Evolutionary conservation across 2,329 filamentous ascomycete genomes (phyloP), one percentile per base, ranked within the genome.

Genomic region (Cyphellophora europaea): DNA sequence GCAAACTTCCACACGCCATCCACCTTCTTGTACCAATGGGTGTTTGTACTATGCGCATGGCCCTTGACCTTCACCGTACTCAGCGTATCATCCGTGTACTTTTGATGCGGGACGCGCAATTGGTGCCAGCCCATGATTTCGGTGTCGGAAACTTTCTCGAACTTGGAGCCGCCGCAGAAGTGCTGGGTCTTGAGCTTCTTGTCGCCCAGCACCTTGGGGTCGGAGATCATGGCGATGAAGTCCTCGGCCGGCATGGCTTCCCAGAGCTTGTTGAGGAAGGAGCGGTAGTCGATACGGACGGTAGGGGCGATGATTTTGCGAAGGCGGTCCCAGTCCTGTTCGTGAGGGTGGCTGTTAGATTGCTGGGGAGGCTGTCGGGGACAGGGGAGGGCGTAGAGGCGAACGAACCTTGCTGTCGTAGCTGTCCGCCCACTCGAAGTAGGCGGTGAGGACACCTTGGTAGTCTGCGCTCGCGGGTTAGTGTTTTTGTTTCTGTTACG

Each of bases 211-310:
- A 80, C 74, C 2, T 63, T 56, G 13, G 61, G 57, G 50, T 67
- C 63, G 16, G 71, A 72, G 46, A 76, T 61, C 72, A 79, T 77
- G 43, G 56, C 50, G 52, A 79, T 60, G 58, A 69, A 80, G n/a
- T 78, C 72, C 3, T 71, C 65, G 1, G 72, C 71, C 2, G 71
- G 62, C 72, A 79, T 77, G 32, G 67, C 63, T 32, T 72, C 67
- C 74, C 74, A 79, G 37, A 71, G 54, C 51, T 70, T 70, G 54
- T 74, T 65, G 34, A 74, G 67, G 55, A 79, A 73, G 27, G 69
- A 67, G 33, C 71, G 73, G 69, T 87, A 87, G 65, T 87, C 82
- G 49, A 86, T 70, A 67, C 79, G 55, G 55, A 74, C 44, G 55
- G 65, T 58, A 2, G 65, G 64, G 10, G 66, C 63, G 29, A 69